Percentiles rank a stretch among this genome's conserved stretches.
phyloP scores from a whole-genome alignment of 306 rosid genomes.

The Prunus campanulata region DNA sequence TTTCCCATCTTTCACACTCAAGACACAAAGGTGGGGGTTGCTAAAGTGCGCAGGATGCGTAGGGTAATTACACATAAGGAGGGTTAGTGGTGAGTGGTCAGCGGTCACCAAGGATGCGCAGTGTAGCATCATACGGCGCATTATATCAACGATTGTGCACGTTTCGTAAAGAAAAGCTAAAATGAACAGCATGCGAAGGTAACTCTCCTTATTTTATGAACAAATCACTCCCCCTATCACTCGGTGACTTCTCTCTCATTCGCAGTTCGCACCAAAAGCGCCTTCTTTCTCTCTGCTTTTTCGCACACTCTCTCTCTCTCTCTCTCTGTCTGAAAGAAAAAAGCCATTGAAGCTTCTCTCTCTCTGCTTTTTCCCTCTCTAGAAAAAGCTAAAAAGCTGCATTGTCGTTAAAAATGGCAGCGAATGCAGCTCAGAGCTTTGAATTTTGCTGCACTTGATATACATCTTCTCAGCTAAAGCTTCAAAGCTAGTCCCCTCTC shows the following conservation, averaged over 20 bases:
- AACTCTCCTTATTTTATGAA: slow-evolving; percentile 23
- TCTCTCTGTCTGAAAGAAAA: slow-evolving; percentile 5
- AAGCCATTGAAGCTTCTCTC: slow-evolving; percentile 16
- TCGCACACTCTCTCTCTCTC: not conserved
- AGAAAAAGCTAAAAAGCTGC: slow-evolving; percentile 31
- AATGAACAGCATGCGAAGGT: slow-evolving; percentile 28
- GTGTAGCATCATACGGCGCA: slow-evolving; percentile 22
- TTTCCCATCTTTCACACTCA: slow-evolving; percentile 10
- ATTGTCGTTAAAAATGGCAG: slow-evolving; percentile 26
- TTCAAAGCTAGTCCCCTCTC: slow-evolving; percentile 16
- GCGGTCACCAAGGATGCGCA: slow-evolving; percentile 8
- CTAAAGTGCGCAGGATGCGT: slow-evolving; percentile 40
- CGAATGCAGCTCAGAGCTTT: slow-evolving; percentile 31
- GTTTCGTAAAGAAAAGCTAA: slow-evolving; percentile 21
- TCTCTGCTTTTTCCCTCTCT: slow-evolving; percentile 27
- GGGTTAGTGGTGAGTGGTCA: not conserved
- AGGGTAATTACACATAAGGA: slow-evolving; percentile 1
- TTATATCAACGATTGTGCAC: slow-evolving; percentile 16
- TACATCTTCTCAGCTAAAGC: slow-evolving; percentile 20
- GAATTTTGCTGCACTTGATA: slow-evolving; percentile 25
- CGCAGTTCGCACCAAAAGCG: slow-evolving; percentile 29
- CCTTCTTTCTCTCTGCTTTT: slow-evolving; percentile 11
- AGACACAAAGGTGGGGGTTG: not conserved
- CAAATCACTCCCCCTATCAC: not conserved
- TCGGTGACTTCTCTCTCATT: not conserved